Evolutionary conservation across 495 filamentous ascomycete genomes (phyloP).

Genomic region (Talaromyces trachyspermus): DNA sequence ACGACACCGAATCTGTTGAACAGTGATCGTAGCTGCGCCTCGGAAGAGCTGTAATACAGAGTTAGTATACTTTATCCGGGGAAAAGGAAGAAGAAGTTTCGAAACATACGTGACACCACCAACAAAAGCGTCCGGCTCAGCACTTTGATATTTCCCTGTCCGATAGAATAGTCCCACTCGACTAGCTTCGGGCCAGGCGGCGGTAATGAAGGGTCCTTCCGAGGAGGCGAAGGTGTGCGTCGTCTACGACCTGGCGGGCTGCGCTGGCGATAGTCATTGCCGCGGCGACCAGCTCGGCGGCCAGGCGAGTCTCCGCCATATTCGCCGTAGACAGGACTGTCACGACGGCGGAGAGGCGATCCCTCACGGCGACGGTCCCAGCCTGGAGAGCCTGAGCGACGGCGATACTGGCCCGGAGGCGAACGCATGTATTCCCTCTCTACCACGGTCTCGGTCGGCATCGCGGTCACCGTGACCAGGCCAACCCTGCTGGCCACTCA

Average conservation of each 20-base stretch:
- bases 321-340: slow-evolving; percentile 66
- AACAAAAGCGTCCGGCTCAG: slow-evolving; percentile 94
- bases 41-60: slow-evolving; percentile 51
- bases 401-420: slow-evolving; percentile 53
- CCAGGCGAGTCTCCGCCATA: slow-evolving; percentile 55
- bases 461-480: slow-evolving; percentile 51
- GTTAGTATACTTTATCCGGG: not conserved
- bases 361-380: slow-evolving; percentile 59
- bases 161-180: slow-evolving; percentile 68
- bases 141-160: slow-evolving; percentile 76
- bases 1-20: slow-evolving; percentile 78
- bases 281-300: slow-evolving; percentile 47
- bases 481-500: slow-evolving; percentile 22
- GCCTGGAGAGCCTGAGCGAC: slow-evolving; percentile 68
- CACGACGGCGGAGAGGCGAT: slow-evolving; percentile 52
- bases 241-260: slow-evolving; percentile 61
- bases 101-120: slow-evolving; percentile 85
- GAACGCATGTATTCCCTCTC: slow-evolving; percentile 50
- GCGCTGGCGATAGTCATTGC: slow-evolving; percentile 74
- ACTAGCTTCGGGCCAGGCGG: slow-evolving; percentile 67
- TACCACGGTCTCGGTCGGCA: slow-evolving; percentile 47
- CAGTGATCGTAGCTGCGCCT: slow-evolving; percentile 68
- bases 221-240: slow-evolving; percentile 52
- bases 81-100: too few relatives aligned
- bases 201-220: slow-evolving; percentile 45